Evolutionary conservation across 768 basidiomycete species (phyloP), one percentile per base, ranked within the genome.

Genomic region (Amanita rubescens): DNA sequence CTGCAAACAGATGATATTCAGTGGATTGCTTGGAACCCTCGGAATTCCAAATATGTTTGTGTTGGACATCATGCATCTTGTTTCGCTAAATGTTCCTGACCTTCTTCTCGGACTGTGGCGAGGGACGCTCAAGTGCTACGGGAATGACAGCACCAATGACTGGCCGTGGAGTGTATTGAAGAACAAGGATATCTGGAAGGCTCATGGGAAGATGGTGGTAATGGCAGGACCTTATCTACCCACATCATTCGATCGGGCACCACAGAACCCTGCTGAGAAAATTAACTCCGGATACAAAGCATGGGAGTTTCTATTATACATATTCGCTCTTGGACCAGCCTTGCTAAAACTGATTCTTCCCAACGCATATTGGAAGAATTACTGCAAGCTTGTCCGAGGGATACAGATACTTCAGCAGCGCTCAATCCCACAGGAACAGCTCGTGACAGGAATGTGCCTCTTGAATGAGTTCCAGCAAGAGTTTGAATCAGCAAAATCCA

Each of bases 191-290:
- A 43, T 54, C 3, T 76, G 73, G 74, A 58, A 59, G 20, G 30
- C 30, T 2, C 74, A 76, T 58, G 71, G 73, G 0, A 45, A 53
- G 33, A 53, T 30, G 0, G 71, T 76, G 15, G 70, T 65, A 0
- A 55, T 41, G 9, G 59, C 66, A 1, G 62, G 60, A 0, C 61
- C 58, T 2, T 74, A 68, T 48, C 58, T 75, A n/a, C 73, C 73
- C 17, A 63, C 65, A 1, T 73, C 67, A 0, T 75, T 74, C 60
- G 69, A 74, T 56, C 62, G 68, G 5, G 67, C 72, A 6, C 76
- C 73, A 1, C 65, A 70, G 0, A 71, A 77, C 54, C 62, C 63
- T n/a, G 71, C 71, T 0, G 61, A 69, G 38, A 75, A 76, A 51
- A 66, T 75, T 4, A 60, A 50, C 56, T 65, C 60, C 17, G 63